Conservation (phyloP, 1,284 basidiomycete species). For the Puccinia horiana region DNA sequence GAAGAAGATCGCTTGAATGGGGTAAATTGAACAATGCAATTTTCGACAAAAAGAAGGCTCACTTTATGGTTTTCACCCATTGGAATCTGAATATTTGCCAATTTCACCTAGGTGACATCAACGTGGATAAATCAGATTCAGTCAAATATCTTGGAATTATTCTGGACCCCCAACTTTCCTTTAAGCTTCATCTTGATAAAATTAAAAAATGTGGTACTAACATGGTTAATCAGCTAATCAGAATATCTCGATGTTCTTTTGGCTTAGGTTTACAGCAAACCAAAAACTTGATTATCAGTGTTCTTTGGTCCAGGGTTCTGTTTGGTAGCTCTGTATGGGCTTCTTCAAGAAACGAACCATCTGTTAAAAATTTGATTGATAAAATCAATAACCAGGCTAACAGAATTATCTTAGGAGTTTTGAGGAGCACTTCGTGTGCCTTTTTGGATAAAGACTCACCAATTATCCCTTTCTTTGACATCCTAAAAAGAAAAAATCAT, state of each 20-base stretch:
- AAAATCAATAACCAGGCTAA: background rate
- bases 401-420: background rate
- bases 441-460: background rate
- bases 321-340: background rate
- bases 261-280: background rate
- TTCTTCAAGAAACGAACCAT: background rate
- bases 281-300: slow-evolving; percentile 8
- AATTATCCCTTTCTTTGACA: background rate
- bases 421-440: background rate
- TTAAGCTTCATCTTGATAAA: background rate
- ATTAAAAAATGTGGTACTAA: background rate
- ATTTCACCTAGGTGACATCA: background rate
- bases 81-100: background rate
- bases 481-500: slow-evolving; percentile 9
- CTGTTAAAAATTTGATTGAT: background rate
- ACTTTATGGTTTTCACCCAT: background rate
- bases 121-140: background rate
- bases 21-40: background rate
- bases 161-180: background rate
- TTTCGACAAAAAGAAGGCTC: slow-evolving; percentile 24
- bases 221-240: background rate
- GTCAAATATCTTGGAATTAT: background rate
- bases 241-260: background rate
- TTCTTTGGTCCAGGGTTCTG: background rate
- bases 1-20: background rate